Conservation (phyloP, 148 eudicot species). For the Simmondsia chinensis region DNA sequence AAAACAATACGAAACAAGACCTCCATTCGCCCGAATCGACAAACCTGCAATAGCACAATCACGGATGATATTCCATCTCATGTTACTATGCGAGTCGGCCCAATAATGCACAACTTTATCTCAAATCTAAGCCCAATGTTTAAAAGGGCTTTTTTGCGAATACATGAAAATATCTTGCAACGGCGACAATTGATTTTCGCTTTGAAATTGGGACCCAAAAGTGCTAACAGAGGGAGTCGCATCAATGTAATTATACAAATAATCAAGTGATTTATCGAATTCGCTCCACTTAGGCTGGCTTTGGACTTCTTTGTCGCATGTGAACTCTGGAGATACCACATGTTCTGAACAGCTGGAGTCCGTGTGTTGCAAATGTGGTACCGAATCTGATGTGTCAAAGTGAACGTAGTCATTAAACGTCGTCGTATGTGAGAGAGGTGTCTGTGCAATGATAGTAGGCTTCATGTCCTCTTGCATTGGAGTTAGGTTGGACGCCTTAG, state of each 20-base stretch:
- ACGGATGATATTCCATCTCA: too few relatives aligned
- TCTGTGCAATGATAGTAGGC: constrained; percentile 22
- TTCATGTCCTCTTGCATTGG: constrained; percentile 24
- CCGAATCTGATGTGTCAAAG: constrained; percentile 34
- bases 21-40: too few relatives aligned
- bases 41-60: too few relatives aligned
- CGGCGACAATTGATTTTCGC: constrained; percentile 19
- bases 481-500: not conserved
- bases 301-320: constrained; percentile 36
- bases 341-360: constrained; percentile 53
- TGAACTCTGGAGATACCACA: constrained; percentile 38
- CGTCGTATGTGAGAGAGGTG: constrained; percentile 9
- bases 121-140: not conserved
- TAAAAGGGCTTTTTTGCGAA: constrained; percentile 27
- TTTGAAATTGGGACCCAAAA: constrained; percentile 8
- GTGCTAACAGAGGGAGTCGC: constrained; percentile 14
- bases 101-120: not conserved
- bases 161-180: constrained; percentile 44
- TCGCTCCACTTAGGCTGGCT: constrained; percentile 39
- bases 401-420: constrained; percentile 26
- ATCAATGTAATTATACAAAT: constrained; percentile 25
- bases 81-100: constrained; percentile 2
- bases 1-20: too few relatives aligned
- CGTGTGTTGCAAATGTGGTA: constrained; percentile 35
- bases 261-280: constrained; percentile 24